These are phyloP conservation scores for Cladochytrium replicatum DNA, from an alignment of 192 early-diverging fungal species.

Conservation along the genomic window DNA sequence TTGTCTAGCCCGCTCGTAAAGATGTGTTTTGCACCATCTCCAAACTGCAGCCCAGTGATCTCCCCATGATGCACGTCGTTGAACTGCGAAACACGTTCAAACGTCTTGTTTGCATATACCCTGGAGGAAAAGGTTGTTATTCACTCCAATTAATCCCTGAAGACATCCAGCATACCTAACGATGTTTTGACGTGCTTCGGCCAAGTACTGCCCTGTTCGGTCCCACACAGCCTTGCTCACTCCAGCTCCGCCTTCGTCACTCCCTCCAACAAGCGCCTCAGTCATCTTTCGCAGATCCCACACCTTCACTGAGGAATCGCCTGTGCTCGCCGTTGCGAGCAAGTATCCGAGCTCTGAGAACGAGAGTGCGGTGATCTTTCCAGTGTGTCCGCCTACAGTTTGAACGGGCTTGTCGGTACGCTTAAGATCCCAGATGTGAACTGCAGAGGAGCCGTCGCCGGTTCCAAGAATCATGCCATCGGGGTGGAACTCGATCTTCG, in stretches of 20 bases:
- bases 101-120: conserved; percentile 31
- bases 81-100: conserved; percentile 27
- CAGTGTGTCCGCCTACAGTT: too few species aligned
- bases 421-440: conserved; percentile 81
- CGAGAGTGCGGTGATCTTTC: conserved; percentile 54
- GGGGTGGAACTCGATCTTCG: conserved; percentile 70
- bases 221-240: conserved; percentile 68
- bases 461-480: conserved; percentile 83
- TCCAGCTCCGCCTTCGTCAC: conserved; percentile 33
- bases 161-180: too few species aligned
- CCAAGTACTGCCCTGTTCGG: conserved; percentile 74
- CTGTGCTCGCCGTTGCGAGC: conserved; percentile 66
- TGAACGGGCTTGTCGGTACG: conserved; percentile 45
- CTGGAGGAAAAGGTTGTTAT: too few species aligned
- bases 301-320: conserved; percentile 57
- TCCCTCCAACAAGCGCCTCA: conserved; percentile 47
- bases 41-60: conserved; percentile 35
- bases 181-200: conserved; percentile 43
- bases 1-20: conserved; percentile 24
- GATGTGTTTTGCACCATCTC: conserved; percentile 27
- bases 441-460: conserved; percentile 56
- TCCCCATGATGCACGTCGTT: conserved; percentile 4
- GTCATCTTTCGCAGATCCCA: conserved; percentile 93
- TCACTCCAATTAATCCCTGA: too few species aligned
- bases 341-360: conserved; percentile 95